Evolutionary conservation across 352 stramenopile species (phyloP), one percentile per base, ranked within the genome.

Genomic region (Globisporangium nunn): DNA sequence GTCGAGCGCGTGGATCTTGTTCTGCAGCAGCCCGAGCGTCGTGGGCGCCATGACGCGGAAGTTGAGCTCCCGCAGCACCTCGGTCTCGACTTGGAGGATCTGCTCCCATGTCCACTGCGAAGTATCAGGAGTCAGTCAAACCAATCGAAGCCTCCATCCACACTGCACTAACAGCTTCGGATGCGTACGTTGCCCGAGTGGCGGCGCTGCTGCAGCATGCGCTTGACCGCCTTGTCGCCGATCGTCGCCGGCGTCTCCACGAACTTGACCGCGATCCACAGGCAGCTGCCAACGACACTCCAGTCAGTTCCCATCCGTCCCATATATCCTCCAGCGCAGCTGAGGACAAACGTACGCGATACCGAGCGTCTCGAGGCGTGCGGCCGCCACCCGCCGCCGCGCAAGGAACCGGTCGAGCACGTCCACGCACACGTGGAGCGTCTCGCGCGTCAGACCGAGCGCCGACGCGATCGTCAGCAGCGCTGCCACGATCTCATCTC

Each of bases 221-320:
- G 63, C 58, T 87, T 87, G 57, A 89, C 83, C 23, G 51, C 62
- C 52, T 86, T 85, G 31, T 71, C 59, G 3, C 54, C 66, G 58
- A 87, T 87, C 28, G 72, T 88, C 45, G 62, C 64, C 0, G 76
- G 71, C 0, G 76, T 86, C 58, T 89, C 75, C 6, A 82, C 68
- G 37, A 89, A 87, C 64, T 89, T 87, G 64, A 86, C 73, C 7
- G 79, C 74, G 37, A 89, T 78, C 79, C 79, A 87, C 10, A 89
- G 66, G 17, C 76, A 89, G 0, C 74, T 87, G 55, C 28, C 60
- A 6, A 17, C 17, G 50, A 0, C 23, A 23, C 23, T 1, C 23
- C 23, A 23, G 23, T 23, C 23, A 23, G 23, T 23, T 23, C 23
- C 23, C 23, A 23, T 23, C 23, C 23, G 1, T 23, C 23, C 14